Evolutionary conservation across 768 basidiomycete genomes (phyloP).

Genomic region (Exidia glandulosa): DNA sequence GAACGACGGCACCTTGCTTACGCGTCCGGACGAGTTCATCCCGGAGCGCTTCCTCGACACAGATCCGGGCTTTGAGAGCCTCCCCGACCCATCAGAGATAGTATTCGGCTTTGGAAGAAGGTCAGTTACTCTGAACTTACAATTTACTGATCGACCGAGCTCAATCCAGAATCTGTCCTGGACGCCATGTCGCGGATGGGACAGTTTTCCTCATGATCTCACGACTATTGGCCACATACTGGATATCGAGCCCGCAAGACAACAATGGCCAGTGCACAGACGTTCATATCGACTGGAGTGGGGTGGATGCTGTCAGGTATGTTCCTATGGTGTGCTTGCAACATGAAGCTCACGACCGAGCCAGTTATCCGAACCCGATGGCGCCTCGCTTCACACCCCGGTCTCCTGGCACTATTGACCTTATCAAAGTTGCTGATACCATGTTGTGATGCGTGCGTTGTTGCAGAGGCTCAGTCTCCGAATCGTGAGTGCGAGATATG

Average conservation of each 20-base stretch:
- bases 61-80: not conserved
- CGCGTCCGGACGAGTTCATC: constrained; percentile 9
- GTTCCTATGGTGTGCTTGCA: too few relatives aligned
- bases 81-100: not conserved
- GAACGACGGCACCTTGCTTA: constrained; percentile 11
- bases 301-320: not conserved
- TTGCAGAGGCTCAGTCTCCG: too few relatives aligned
- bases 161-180: not conserved
- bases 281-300: not conserved
- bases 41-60: constrained; percentile 11
- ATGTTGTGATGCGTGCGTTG: too few relatives aligned
- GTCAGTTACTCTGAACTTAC: not conserved
- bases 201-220: not conserved
- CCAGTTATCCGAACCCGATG: too few relatives aligned
- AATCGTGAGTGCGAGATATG: too few relatives aligned
- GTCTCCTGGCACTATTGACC: too few relatives aligned
- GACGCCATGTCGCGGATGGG: not conserved
- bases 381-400: too few relatives aligned
- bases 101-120: not conserved
- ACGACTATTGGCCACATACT: not conserved
- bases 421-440: too few relatives aligned
- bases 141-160: not conserved
- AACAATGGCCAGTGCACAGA: not conserved
- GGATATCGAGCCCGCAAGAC: not conserved
- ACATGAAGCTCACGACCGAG: too few relatives aligned